These are phyloP conservation scores for Colletotrichum sansevieriae DNA, from an alignment of 2,329 filamentous ascomycete species.

Conservation along the genomic window DNA sequence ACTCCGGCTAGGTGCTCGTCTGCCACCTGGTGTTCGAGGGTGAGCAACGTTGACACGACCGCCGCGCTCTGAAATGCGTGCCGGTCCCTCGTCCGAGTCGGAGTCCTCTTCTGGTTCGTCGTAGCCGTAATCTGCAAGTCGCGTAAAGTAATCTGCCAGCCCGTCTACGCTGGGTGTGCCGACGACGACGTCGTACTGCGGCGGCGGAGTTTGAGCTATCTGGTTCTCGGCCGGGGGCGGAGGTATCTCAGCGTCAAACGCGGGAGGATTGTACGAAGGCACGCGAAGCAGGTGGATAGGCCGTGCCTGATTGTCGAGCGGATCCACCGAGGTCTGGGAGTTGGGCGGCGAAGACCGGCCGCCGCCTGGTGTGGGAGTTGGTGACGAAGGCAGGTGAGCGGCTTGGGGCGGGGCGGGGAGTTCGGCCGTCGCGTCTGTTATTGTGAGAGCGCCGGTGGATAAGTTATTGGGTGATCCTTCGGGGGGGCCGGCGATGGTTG, in stretches of 20 bases:
- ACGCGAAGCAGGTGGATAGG: slow-evolving; percentile 88
- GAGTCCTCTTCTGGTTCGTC: slow-evolving; percentile 59
- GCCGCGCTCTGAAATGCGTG: slow-evolving; percentile 62
- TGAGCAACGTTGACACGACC: slow-evolving; percentile 71
- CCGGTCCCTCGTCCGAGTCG: slow-evolving; percentile 58
- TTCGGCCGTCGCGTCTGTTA: slow-evolving; percentile 51
- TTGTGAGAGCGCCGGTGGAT: slow-evolving; percentile 63
- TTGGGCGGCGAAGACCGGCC: slow-evolving; percentile 30
- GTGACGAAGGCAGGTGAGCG: slow-evolving; percentile 60
- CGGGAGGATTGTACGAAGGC: slow-evolving; percentile 89
- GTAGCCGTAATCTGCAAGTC: slow-evolving; percentile 79
- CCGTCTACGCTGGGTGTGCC: slow-evolving; percentile 76
- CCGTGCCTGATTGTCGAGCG: slow-evolving; percentile 59
- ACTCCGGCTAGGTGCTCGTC: slow-evolving; percentile 67
- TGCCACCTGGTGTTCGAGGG: slow-evolving; percentile 66
- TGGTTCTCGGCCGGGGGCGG: slow-evolving; percentile 68
- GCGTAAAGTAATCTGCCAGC: slow-evolving; percentile 88
- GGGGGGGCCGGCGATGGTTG: slow-evolving; percentile 74
- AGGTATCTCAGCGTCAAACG: slow-evolving; percentile 85
- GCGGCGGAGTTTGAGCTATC: slow-evolving; percentile 80
- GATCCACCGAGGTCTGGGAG: slow-evolving; percentile 26
- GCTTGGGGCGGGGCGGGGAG: slow-evolving; percentile 67
- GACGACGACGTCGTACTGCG: slow-evolving; percentile 84
- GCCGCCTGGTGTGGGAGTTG: slow-evolving; percentile 43
- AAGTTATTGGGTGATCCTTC: slow-evolving; percentile 75